Base-by-base conservation (phyloP, 2,329 filamentous ascomycete genomes). In the Apiospora pterosperma region DNA sequence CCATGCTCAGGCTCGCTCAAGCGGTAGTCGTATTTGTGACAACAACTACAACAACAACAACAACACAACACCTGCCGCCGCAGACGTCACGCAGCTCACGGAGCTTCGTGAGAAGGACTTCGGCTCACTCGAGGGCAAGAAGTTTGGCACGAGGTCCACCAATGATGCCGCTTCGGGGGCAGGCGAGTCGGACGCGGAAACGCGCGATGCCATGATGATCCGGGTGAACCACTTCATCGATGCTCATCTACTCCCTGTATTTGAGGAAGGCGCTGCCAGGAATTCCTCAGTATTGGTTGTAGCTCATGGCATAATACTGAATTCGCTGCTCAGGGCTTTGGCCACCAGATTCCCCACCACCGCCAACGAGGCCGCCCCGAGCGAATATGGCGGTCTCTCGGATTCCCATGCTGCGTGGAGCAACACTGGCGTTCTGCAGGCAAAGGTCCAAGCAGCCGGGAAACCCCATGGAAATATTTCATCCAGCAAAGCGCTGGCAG, bases 231-330 rank as follows among this genome's bases (percentile, higher is more conserved):
- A 70, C 0, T 97, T 97, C 69, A 76, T 97, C 25, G 81, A 89
- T 64, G 75, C 81, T 10, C 81, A 90, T 71, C 77, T 97, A 0
- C 69, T 85, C 5, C 89, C 89, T 11, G 66, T 91, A 4, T 65
- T 90, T 19, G 68, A 79, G 12, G 68, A 76, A 12, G 61, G 70
- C 38, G 64, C 42, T 5, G 63, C 69, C 21, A 66, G 67, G 11
- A 75, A 81, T 12, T 71, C 75, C 7, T 78, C 81, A 2, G 79
- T 93, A 14, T 89, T 88, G 1, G 78, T 97, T 16, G 90, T 97
- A 4, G 90, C 93, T 2, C 94, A 97, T 72, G 93, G 94, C 19
- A 89, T 97, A 66, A 88, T 97, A 44, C 84, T 97, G 2, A 87
- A 87, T 2, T 83, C 87, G 36, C 76, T 97, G 0, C 89, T 91